Conservation (phyloP, 139 green algal genomes). For the Chlamydomonas sp. region DNA sequence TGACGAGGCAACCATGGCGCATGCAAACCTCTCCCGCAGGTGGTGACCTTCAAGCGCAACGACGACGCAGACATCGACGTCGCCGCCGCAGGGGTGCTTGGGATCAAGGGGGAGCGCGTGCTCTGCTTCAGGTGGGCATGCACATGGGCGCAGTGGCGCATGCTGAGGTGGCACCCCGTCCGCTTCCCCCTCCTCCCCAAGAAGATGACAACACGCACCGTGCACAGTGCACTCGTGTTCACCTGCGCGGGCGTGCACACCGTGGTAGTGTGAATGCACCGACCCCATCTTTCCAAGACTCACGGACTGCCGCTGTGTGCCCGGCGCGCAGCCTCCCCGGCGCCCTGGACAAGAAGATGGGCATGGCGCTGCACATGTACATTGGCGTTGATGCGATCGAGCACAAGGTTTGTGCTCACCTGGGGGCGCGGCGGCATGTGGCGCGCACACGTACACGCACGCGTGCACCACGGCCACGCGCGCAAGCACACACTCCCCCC, state of each 20-base stretch:
- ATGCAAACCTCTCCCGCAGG: too few relatives aligned
- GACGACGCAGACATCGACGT: slow-evolving; percentile 10
- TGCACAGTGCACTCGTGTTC: background rate
- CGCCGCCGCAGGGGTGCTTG: slow-evolving; percentile 1
- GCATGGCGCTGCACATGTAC: slow-evolving; percentile 13
- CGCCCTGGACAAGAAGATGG: slow-evolving; percentile 9
- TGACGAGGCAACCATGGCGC: too few relatives aligned
- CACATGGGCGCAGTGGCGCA: too few relatives aligned
- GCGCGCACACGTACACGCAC: too few relatives aligned
- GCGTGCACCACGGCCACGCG: too few relatives aligned
- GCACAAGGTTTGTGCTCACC: too few relatives aligned
- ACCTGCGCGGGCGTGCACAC: too few relatives aligned
- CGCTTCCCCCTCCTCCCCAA: background rate
- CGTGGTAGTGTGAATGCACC: background rate
- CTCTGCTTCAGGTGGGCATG: slow-evolving; percentile 3
- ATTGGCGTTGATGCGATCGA: slow-evolving; percentile 5
- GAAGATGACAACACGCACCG: background rate
- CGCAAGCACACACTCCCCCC: too few relatives aligned
- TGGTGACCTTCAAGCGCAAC: slow-evolving; percentile 11
- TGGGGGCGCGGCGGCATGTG: too few relatives aligned
- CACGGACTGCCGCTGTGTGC: background rate
- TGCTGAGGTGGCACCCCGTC: too few relatives aligned
- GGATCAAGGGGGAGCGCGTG: background rate
- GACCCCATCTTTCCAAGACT: background rate
- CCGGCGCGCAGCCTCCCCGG: slow-evolving; percentile 1